phyloP scores from a whole-genome alignment of 2,329 filamentous ascomycete genomes.

The Colletotrichum paranaense region DNA sequence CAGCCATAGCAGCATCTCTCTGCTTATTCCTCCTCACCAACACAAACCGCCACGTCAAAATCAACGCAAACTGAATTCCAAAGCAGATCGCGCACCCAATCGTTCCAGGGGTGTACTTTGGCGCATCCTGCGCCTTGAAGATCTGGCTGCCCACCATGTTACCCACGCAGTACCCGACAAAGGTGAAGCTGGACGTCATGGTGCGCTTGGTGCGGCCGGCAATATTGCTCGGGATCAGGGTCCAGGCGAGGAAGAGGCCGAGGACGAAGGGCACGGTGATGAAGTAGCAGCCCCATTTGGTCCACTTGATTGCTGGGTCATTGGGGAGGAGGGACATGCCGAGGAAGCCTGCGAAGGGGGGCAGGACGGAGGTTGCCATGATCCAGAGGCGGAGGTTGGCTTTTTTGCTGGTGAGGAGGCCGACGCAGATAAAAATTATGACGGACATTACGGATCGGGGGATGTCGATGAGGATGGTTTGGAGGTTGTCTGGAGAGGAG shows the following conservation, averaged over 20 bases:
- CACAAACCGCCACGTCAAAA: conserved; percentile 51
- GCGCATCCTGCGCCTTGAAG: conserved; percentile 55
- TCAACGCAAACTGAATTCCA: conserved; percentile 49
- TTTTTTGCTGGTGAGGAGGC: conserved; percentile 44
- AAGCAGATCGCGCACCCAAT: conserved; percentile 52
- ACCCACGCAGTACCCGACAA: conserved; percentile 58
- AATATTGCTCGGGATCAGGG: conserved; percentile 54
- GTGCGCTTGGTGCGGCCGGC: conserved; percentile 60
- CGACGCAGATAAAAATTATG: conserved; percentile 48
- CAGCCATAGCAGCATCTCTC: conserved; percentile 42
- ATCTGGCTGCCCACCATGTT: conserved; percentile 61
- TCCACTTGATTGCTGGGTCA: conserved; percentile 48
- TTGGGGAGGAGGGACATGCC: conserved; percentile 49
- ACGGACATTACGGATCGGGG: conserved; percentile 47
- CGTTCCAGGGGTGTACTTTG: conserved; percentile 56
- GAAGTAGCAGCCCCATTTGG: conserved; percentile 50
- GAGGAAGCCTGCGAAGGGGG: conserved; percentile 49
- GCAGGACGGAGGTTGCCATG: conserved; percentile 49
- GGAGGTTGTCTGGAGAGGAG: conserved; percentile 43
- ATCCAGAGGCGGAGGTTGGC: conserved; percentile 51
- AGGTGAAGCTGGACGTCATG: conserved; percentile 56
- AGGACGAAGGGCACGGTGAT: conserved; percentile 47
- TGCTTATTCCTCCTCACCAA: conserved; percentile 53
- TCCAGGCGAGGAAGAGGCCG: conserved; percentile 31
- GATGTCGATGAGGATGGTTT: conserved; percentile 50